Evolutionary conservation across 2,329 filamentous ascomycete genomes (phyloP), one percentile per base, ranked within the genome.

Genomic region (Diaporthe helianthi): DNA sequence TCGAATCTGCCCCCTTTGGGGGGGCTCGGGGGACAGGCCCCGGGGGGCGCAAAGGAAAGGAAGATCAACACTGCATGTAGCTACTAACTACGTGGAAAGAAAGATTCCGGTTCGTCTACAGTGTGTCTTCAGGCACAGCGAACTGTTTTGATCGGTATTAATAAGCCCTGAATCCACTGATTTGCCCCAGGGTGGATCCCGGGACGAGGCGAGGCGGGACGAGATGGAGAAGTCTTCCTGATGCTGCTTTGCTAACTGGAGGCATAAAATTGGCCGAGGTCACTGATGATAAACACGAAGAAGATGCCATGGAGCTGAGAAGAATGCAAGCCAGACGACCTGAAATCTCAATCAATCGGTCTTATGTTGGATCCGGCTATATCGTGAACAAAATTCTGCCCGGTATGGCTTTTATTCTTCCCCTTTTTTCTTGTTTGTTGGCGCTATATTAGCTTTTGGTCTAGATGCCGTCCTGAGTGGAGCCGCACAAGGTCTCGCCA

Each of bases 191-290:
- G 36, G 54, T 8, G 54, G 54, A 44, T 29, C 54, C 54, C 54
- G 36, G 54, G 54, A 58, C 36, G 54, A 58, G 54, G 54, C 54
- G 54, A 58, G 54, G 54, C 36, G 54, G 54, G 36, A 58, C 8
- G 54, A 58, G 36, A 58, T 58, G 54, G 36, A 58, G 54, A 44
- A 15, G 15, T 15, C 36, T 55, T 55, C n/a, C 26, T 38, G 33
- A 29, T 29, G 24, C 47, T 51, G 47, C 47, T 51, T 29, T 24
- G 19, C 29, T 17, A 51, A 13, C 24, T 29, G 47, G 47, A 22
- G 24, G 12, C 31, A 54, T 54, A 9, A 54, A 54, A 54, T 15
- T 3, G 6, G 19, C 51, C 51, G 51, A 54, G 51, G 51, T 54
- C 17, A 44, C n/a, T 38, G 41, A 44, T 17, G 41, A 44, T 19